Base-by-base conservation (phyloP, 2,329 filamentous ascomycete genomes). In the Mollisia scopiformis region DNA sequence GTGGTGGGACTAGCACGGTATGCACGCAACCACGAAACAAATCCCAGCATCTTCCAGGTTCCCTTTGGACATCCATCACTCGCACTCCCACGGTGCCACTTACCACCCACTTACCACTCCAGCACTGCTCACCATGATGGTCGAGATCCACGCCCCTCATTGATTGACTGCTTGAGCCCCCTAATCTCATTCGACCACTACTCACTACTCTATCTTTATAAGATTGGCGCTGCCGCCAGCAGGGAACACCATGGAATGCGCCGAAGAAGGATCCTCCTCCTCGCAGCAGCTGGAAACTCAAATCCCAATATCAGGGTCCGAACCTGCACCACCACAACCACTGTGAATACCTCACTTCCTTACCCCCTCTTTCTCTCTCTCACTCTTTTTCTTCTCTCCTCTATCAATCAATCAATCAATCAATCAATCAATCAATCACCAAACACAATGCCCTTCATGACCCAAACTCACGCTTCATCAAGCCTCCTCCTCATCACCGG, bases 401-500 rank as follows among this genome's bases (percentile, higher is more conserved):
- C 37, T 41, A 16, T 13, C 8, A n/a, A n/a, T 39, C 30, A 33
- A 33, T 33, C 30, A 6, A 33, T 33, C 30, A 6, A 33, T 33
- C 30, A 6, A 33, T 33, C 30, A 6, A 33, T 33, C 31, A 3
- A 35, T 11, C 4, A 10, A 35, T n/a, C n/a, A 37, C 13, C 33
- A 37, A 6, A 6, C 33, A 43, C 39, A 28, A 47, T 47, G 43
- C 43, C 43, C 7, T 47, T 47, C 43, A 47, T 47, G 43, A 47
- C 43, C 13, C 43, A 47, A 6, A 27, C 43, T 47, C n/a, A 47
- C 43, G 21, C 43, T n/a, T n/a, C n/a, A 47, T 47, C 49, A 51
- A 33, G 49, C 33, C 27, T 51, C 14, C 28, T 51, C 49, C 30
- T 51, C 27, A 64, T 70, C n/a, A 70, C 67, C 1, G 68, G 68